phyloP scores from a whole-genome alignment of 164 flowering plant genomes.

The Santalum album region DNA sequence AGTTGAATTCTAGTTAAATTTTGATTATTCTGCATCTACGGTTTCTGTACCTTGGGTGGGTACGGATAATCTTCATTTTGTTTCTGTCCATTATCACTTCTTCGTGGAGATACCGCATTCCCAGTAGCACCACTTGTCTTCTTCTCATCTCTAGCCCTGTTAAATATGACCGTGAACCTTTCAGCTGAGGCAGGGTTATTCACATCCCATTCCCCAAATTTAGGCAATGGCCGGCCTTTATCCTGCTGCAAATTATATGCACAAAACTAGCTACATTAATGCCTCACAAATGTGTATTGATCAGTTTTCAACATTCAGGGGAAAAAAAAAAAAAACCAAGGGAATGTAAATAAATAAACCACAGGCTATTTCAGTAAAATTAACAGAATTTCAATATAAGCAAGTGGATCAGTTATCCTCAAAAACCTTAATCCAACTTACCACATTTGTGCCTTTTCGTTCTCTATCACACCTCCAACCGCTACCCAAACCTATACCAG shows the following conservation, averaged over 20 bases:
- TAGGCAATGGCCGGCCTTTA: conserved; percentile 52
- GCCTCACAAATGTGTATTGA: too few relatives aligned
- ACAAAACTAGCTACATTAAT: too few relatives aligned
- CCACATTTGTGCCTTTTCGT: too few relatives aligned
- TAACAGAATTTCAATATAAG: too few relatives aligned
- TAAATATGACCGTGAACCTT: conserved; percentile 67
- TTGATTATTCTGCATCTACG: background rate
- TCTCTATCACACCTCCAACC: too few relatives aligned
- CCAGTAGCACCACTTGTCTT: conserved; percentile 33
- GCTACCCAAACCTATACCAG: too few relatives aligned
- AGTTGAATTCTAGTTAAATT: background rate
- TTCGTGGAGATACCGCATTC: conserved; percentile 16
- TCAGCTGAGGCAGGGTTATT: conserved; percentile 69
- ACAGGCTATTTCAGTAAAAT: too few relatives aligned
- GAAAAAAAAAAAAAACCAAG: too few relatives aligned
- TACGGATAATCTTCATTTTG: conserved; percentile 10
- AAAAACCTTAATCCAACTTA: too few relatives aligned
- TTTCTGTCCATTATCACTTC: conserved; percentile 13
- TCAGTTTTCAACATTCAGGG: too few relatives aligned
- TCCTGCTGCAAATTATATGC: conserved; percentile 24
- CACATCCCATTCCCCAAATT: conserved; percentile 83
- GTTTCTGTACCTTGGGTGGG: conserved; percentile 15
- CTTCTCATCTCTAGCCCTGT: conserved; percentile 72
- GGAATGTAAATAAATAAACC: too few relatives aligned
- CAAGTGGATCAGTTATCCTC: too few relatives aligned